Evolutionary conservation across 1,284 basidiomycete species (phyloP).

Genomic region (Boletus sp.): DNA sequence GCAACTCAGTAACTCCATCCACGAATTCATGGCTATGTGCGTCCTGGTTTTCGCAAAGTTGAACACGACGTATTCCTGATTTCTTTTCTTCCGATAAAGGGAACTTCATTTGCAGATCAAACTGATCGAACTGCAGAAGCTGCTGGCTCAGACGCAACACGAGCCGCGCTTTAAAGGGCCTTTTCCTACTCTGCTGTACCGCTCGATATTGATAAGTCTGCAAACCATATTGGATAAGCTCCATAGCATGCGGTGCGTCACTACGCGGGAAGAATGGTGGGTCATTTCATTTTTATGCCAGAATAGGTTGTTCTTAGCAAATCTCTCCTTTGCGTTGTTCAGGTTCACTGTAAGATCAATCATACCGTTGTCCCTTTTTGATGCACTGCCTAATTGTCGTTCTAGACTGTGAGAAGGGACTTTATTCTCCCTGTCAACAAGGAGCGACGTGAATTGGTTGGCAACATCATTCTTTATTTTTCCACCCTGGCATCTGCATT

Average conservation of each 20-base stretch:
- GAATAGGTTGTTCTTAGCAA: slow-evolving; percentile 4
- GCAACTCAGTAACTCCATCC: slow-evolving; percentile 59
- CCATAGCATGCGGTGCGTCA: slow-evolving; percentile 94
- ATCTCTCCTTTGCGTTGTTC: background rate
- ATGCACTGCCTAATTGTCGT: background rate
- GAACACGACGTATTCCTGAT: slow-evolving; percentile 1
- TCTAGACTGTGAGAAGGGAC: slow-evolving; percentile 69
- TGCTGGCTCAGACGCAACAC: slow-evolving; percentile 85
- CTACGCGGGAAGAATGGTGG: slow-evolving; percentile 88
- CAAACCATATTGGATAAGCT: slow-evolving; percentile 88
- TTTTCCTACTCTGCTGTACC: slow-evolving; percentile 80
- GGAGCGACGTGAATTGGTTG: slow-evolving; percentile 87
- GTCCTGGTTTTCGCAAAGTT: slow-evolving; percentile 22
- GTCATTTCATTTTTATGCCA: slow-evolving; percentile 24
- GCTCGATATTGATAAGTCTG: slow-evolving; percentile 77
- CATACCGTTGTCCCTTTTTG: background rate
- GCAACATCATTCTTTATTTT: slow-evolving; percentile 91
- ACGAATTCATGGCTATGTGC: slow-evolving; percentile 88
- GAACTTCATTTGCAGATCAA: slow-evolving; percentile 91
- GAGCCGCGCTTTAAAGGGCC: slow-evolving; percentile 95
- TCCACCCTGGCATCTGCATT: slow-evolving; percentile 86
- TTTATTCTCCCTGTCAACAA: slow-evolving; percentile 88
- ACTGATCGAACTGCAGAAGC: slow-evolving; percentile 75
- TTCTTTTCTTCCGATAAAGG: slow-evolving; percentile 43
- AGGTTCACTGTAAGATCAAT: slow-evolving; percentile 60